phyloP scores from a whole-genome alignment of 2,329 filamentous ascomycete species.

The Penicillium sp. region DNA sequence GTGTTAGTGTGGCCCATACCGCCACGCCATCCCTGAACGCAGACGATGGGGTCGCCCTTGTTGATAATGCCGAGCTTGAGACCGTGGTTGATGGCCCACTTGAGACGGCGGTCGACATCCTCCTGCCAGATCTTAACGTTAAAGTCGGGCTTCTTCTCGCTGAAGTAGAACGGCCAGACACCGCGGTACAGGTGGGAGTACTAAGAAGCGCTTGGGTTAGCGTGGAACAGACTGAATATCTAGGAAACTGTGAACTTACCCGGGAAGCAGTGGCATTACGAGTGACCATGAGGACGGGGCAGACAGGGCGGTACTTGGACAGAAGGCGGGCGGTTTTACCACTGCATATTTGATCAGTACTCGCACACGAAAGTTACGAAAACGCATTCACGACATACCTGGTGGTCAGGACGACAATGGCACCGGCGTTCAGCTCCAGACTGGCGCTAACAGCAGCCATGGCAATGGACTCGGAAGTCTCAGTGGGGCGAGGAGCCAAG shows the following conservation, averaged over 20 bases:
- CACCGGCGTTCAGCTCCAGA: slow-evolving; percentile 93
- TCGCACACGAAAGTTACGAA: slow-evolving; percentile 8
- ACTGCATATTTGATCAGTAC: slow-evolving; percentile 48
- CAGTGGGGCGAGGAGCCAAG: slow-evolving; percentile 79
- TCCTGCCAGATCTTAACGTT: slow-evolving; percentile 94
- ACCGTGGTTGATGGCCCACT: slow-evolving; percentile 91
- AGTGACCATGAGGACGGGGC: slow-evolving; percentile 99
- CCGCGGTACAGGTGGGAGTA: slow-evolving; percentile 96
- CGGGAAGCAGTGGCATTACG: slow-evolving; percentile 81
- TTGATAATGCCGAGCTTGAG: slow-evolving; percentile 80
- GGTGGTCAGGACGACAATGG: slow-evolving; percentile 94
- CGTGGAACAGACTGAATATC: slow-evolving; percentile 3
- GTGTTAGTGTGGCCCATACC: slow-evolving; percentile 73
- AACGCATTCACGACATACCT: slow-evolving; percentile 56
- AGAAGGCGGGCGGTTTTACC: slow-evolving; percentile 92
- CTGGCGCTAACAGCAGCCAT: slow-evolving; percentile 97
- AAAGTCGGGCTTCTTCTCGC: slow-evolving; percentile 93
- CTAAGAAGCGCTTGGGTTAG: slow-evolving; percentile 35
- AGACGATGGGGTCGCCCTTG: slow-evolving; percentile 73
- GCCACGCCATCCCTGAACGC: slow-evolving; percentile 70
- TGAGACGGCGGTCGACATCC: slow-evolving; percentile 95
- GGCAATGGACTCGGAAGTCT: slow-evolving; percentile 88
- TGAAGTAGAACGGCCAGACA: slow-evolving; percentile 96
- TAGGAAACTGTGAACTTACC: slow-evolving; percentile 46
- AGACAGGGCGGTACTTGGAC: slow-evolving; percentile 98